These are phyloP conservation scores for Aspergillus flavus DNA, from an alignment of 2,329 filamentous ascomycete species.

Conservation along the genomic window DNA sequence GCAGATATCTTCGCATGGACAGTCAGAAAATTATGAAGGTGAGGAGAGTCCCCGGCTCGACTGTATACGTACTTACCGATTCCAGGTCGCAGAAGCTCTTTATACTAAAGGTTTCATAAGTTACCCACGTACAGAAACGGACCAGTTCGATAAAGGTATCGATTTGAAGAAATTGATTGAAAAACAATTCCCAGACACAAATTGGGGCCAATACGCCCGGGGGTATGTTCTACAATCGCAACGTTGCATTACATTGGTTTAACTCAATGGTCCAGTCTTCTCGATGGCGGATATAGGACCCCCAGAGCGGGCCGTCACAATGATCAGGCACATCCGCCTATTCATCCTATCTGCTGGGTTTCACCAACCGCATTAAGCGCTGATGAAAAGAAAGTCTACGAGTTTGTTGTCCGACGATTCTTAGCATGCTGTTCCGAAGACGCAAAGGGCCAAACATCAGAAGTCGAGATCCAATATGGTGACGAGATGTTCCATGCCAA, in stretches of 20 bases:
- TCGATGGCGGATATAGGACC: constrained; percentile 75
- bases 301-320: constrained; percentile 85
- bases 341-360: constrained; percentile 90
- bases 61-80: constrained; percentile 8
- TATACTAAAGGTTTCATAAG: constrained; percentile 97
- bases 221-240: constrained; percentile 38
- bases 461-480: constrained; percentile 82
- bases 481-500: constrained; percentile 79
- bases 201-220: constrained; percentile 82
- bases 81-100: constrained; percentile 70
- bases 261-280: constrained; percentile 50
- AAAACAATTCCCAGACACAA: constrained; percentile 75
- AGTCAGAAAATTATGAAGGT: constrained; percentile 87
- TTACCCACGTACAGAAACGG: constrained; percentile 95
- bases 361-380: constrained; percentile 61
- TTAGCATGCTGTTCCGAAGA: constrained; percentile 95
- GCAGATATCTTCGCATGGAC: constrained; percentile 83
- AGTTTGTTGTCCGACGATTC: constrained; percentile 89
- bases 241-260: constrained; percentile 3
- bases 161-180: constrained; percentile 77
- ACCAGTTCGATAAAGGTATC: constrained; percentile 90
- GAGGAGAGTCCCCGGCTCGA: constrained; percentile 6
- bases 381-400: constrained; percentile 78
- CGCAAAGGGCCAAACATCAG: constrained; percentile 81
- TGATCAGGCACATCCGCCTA: constrained; percentile 95